These are phyloP conservation scores for Melanopsichium pennsylvanicum DNA, from an alignment of 1,284 basidiomycete species.

Conservation along the genomic window DNA sequence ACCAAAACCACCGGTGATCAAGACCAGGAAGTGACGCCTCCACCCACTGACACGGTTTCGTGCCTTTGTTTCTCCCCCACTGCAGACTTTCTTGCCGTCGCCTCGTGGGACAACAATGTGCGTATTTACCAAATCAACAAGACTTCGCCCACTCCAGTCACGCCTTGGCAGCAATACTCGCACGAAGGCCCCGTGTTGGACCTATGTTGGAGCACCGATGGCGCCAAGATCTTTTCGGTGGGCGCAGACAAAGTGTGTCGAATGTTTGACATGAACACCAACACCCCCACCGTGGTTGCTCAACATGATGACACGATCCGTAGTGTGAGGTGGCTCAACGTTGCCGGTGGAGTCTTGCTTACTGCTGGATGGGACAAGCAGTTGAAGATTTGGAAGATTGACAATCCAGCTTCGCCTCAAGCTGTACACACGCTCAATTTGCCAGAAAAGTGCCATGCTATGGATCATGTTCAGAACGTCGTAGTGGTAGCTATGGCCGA, in stretches of 20 bases:
- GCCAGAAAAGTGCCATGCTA: slow-evolving; percentile 84
- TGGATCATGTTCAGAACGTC: slow-evolving; percentile 84
- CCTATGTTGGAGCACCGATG: slow-evolving; percentile 84
- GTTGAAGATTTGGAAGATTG: slow-evolving; percentile 70
- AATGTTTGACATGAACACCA: slow-evolving; percentile 81
- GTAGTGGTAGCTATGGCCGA: slow-evolving; percentile 92
- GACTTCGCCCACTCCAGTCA: slow-evolving; percentile 77
- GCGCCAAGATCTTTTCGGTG: slow-evolving; percentile 81
- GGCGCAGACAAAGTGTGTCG: slow-evolving; percentile 84
- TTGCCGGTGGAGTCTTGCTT: slow-evolving; percentile 75
- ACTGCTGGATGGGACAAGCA: slow-evolving; percentile 94
- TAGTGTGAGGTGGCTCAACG: slow-evolving; percentile 78
- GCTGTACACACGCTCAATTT: slow-evolving; percentile 68
- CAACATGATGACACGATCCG: slow-evolving; percentile 84
- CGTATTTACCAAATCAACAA: slow-evolving; percentile 72
- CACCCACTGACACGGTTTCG: slow-evolving; percentile 65
- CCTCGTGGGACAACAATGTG: slow-evolving; percentile 67
- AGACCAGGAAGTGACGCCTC: slow-evolving; percentile 76
- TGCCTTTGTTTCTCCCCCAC: slow-evolving; percentile 65
- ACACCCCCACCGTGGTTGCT: slow-evolving; percentile 73
- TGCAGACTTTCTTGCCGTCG: slow-evolving; percentile 67
- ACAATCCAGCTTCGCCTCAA: slow-evolving; percentile 49
- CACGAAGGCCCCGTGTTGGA: slow-evolving; percentile 84
- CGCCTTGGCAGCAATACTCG: slow-evolving; percentile 69
- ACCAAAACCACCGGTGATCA: slow-evolving; percentile 53